Conservation (phyloP, 768 basidiomycete species). For the Hydnum rufescens region DNA sequence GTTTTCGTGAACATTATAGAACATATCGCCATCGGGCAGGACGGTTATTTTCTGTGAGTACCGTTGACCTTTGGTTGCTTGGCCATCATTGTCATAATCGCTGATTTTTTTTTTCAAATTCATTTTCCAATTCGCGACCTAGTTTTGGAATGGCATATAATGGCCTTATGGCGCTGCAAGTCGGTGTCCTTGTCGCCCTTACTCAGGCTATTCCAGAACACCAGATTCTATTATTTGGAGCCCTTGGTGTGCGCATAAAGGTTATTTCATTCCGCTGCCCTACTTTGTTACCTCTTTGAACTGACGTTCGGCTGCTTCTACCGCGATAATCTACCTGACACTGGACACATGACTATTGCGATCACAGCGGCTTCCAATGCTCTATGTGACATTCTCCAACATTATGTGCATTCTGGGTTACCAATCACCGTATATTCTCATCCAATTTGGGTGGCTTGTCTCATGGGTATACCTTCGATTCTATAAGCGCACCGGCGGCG, state of each 20-base stretch:
- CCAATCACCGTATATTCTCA: conserved; percentile 79
- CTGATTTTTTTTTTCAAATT: no score
- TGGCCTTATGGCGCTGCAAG: conserved; percentile 83
- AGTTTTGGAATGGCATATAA: conserved; percentile 83
- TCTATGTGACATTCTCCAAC: conserved; percentile 77
- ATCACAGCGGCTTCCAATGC: conserved; percentile 94
- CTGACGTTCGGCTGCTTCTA: no score
- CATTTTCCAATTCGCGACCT: no score
- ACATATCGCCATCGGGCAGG: conserved; percentile 43
- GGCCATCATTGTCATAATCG: neutral
- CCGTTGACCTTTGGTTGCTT: neutral
- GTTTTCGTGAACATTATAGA: conserved; percentile 82
- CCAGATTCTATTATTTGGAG: conserved; percentile 80
- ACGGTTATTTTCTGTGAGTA: conserved; percentile 60
- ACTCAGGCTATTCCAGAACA: conserved; percentile 97
- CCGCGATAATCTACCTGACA: no score
- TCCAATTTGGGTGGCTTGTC: conserved; percentile 98
- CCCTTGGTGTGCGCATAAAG: conserved; percentile 78
- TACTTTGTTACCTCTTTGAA: neutral
- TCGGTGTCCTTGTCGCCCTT: conserved; percentile 80
- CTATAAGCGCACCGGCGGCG: conserved; percentile 71
- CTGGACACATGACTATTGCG: no score
- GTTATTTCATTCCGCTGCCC: conserved; percentile 20
- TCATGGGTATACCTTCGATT: conserved; percentile 92
- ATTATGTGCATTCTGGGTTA: conserved; percentile 65